Conservation (phyloP, 192 early-diverging fungal species). For the Coemansia sp. region DNA sequence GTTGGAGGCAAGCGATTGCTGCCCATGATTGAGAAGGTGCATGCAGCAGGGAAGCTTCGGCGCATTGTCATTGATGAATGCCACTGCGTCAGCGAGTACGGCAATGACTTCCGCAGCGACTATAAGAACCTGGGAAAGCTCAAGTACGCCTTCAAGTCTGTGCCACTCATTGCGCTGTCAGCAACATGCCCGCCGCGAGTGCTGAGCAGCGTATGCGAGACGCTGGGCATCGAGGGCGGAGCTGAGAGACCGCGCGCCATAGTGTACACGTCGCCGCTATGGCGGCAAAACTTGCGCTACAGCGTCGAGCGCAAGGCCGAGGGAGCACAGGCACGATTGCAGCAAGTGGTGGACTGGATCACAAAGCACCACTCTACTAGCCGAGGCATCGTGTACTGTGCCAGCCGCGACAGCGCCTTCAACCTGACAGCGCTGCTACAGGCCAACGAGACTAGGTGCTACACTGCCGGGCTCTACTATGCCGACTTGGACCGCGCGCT, state of each 20-base stretch:
- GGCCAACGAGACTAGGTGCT: slow-evolving; percentile 47
- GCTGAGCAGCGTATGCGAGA: slow-evolving; percentile 54
- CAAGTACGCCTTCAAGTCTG: slow-evolving; percentile 56
- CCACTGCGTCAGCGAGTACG: slow-evolving; percentile 55
- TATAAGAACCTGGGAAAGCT: slow-evolving; percentile 55
- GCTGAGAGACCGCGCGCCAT: slow-evolving; percentile 47
- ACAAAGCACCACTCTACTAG: slow-evolving; percentile 37
- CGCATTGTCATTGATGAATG: slow-evolving; percentile 58
- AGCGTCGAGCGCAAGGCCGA: slow-evolving; percentile 57
- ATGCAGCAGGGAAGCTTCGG: slow-evolving; percentile 36
- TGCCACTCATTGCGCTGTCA: slow-evolving; percentile 75
- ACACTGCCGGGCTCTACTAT: slow-evolving; percentile 62
- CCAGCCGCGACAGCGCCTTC: slow-evolving; percentile 63
- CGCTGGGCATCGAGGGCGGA: slow-evolving; percentile 54
- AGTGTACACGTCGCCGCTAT: slow-evolving; percentile 61
- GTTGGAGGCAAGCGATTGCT: slow-evolving; percentile 48
- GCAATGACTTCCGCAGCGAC: slow-evolving; percentile 60
- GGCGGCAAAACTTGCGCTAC: slow-evolving; percentile 64
- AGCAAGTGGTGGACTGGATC: slow-evolving; percentile 61
- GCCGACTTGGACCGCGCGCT: slow-evolving; percentile 58
- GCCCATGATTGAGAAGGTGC: slow-evolving; percentile 43
- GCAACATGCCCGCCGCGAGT: slow-evolving; percentile 66
- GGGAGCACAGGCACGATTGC: slow-evolving; percentile 36
- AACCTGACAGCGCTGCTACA: slow-evolving; percentile 53
- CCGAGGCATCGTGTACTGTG: slow-evolving; percentile 71